Conservation (phyloP, 2,329 filamentous ascomycete species). For the Calonectria pauciramosa region DNA sequence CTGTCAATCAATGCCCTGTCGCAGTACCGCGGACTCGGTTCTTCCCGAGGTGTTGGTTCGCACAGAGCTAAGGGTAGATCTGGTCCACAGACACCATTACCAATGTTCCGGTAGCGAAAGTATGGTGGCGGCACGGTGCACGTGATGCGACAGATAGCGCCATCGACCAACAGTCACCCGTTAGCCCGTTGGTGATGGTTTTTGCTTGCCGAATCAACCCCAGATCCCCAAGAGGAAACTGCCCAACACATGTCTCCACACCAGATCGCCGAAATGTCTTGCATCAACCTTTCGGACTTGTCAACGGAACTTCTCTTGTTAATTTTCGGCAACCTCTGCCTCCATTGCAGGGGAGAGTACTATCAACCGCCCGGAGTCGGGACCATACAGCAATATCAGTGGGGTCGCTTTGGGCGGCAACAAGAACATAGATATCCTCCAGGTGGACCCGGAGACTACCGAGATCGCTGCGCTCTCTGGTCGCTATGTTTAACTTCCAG, state of each 20-base stretch:
- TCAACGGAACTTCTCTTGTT: conserved; percentile 27
- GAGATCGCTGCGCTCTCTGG: conserved; percentile 11
- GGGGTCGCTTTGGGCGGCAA: background rate
- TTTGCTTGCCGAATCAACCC: conserved; percentile 7
- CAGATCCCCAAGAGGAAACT: background rate
- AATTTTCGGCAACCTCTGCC: conserved; percentile 32
- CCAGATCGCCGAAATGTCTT: background rate
- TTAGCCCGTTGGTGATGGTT: conserved; percentile 7
- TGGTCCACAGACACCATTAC: background rate
- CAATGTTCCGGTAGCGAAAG: background rate
- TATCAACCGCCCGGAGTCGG: conserved; percentile 7
- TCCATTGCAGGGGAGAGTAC: conserved; percentile 27
- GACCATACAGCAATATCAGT: background rate
- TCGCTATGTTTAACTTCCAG: conserved; percentile 31
- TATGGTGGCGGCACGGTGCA: background rate
- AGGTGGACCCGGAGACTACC: conserved; percentile 3
- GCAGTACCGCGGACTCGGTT: background rate
- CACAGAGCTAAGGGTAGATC: background rate
- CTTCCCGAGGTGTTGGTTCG: background rate
- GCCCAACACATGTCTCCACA: background rate
- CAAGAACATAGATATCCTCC: background rate
- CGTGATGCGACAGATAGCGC: conserved; percentile 7
- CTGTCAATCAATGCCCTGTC: background rate
- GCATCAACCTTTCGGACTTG: conserved; percentile 4
- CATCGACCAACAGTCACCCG: background rate